Base-by-base conservation (phyloP, 2,329 filamentous ascomycete genomes). In the Phoma sp. region DNA sequence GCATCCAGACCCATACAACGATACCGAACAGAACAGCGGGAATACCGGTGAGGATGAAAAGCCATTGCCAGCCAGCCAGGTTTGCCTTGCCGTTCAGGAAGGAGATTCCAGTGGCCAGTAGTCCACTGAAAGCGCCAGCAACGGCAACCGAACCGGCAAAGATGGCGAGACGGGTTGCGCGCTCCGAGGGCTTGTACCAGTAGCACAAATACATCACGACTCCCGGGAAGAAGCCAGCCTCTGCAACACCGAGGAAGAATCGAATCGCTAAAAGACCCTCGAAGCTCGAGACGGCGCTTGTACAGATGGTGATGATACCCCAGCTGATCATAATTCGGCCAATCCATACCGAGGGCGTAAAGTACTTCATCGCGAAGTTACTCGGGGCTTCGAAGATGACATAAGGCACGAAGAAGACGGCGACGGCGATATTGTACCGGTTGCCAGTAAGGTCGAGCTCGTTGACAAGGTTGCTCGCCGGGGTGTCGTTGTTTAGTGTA, bases 111-210 rank as follows among this genome's bases (percentile, higher is more conserved):
- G 87, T 87, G 0, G 88, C 88, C 5, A 92, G 80, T 1, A 91
- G 81, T 8, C 88, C 89, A 65, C 88, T 88, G 58, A 91, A 91
- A 0, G 87, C 91, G 1, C 91, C 91, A 1, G 90, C 87, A 1
- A 94, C 76, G 0, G 91, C 89, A 1, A 90, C 90, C 0, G 90
- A 88, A 0, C 88, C 90, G 77, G 93, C 93, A 78, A 93, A 93
- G 53, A 91, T 85, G 21, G 90, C 88, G 60, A 88, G 84, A 24
- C 91, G 85, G 12, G 91, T 81, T 41, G 89, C 90, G 51, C 92
- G 88, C 68, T 95, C 91, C 15, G 81, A 84, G 31, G 90, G 83
- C 70, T 85, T 88, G 67, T 94, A 95, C 90, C 90, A 95, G 69
- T 88, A 92, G 0, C 86, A 90, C 0, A 94, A 81, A 69, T 92